These are phyloP conservation scores for Zoysia japonica DNA, from an alignment of 176 grass and related monocot genomes.

Conservation along the genomic window DNA sequence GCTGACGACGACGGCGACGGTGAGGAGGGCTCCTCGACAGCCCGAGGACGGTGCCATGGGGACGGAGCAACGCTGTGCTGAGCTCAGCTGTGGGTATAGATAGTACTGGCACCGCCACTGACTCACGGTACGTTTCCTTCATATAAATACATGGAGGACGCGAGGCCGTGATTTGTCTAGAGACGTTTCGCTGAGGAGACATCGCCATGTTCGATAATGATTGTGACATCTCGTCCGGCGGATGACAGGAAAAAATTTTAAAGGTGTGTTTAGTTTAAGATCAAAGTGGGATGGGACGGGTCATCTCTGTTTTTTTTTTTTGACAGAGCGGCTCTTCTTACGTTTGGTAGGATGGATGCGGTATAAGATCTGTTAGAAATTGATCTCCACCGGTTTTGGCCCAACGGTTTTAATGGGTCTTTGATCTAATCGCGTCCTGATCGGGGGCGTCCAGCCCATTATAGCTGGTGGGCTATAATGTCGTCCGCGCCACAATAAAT, in stretches of 20 bases:
- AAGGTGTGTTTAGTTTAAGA: too few relatives aligned
- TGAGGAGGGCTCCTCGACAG: background rate
- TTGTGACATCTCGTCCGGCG: slow-evolving; percentile 31
- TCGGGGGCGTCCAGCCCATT: too few relatives aligned
- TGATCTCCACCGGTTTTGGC: too few relatives aligned
- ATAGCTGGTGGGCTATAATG: too few relatives aligned
- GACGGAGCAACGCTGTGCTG: background rate
- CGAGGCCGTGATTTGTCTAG: background rate
- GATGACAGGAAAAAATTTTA: background rate
- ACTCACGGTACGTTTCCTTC: background rate
- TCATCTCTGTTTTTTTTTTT: too few relatives aligned
- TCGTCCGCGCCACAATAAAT: too few relatives aligned
- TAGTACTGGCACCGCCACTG: background rate
- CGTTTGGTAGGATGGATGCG: too few relatives aligned
- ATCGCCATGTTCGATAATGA: slow-evolving; percentile 72
- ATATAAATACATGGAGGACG: slow-evolving; percentile 22
- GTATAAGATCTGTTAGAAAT: too few relatives aligned
- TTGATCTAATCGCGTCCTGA: too few relatives aligned
- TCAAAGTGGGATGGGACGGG: too few relatives aligned
- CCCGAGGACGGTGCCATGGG: slow-evolving; percentile 39
- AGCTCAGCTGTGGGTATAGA: slow-evolving; percentile 27
- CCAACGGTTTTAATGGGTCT: too few relatives aligned
- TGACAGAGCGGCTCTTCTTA: too few relatives aligned
- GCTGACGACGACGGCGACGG: background rate
- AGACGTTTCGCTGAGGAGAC: slow-evolving; percentile 41